These are phyloP conservation scores for Tricladium varicosporioides DNA, from an alignment of 2,329 filamentous ascomycete species.

Conservation along the genomic window DNA sequence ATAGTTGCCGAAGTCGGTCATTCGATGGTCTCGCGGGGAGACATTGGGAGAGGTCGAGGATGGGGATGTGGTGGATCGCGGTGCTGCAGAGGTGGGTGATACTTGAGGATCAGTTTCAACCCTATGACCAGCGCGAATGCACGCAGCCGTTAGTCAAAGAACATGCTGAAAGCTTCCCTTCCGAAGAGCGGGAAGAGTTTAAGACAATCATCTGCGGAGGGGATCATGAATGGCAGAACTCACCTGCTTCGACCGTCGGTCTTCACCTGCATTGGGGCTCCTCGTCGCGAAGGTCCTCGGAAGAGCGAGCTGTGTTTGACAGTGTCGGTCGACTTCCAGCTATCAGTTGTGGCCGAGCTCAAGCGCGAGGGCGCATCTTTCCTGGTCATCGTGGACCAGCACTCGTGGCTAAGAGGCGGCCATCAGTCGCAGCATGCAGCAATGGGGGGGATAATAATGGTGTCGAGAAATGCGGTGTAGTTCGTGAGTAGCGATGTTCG, in stretches of 20 bases:
- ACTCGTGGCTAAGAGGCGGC: slow-evolving; percentile 26
- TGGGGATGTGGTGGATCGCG: slow-evolving; percentile 24
- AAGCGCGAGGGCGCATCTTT: slow-evolving; percentile 60
- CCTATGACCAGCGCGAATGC: slow-evolving; percentile 31
- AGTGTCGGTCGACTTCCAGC: slow-evolving; percentile 65
- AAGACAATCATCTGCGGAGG: slow-evolving; percentile 16
- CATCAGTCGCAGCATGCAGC: slow-evolving; percentile 19
- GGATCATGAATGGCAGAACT: slow-evolving; percentile 26
- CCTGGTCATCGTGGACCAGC: slow-evolving; percentile 57
- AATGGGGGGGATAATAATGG: slow-evolving; percentile 2
- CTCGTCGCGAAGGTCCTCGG: slow-evolving; percentile 28
- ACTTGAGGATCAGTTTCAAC: slow-evolving; percentile 33
- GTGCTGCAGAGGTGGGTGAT: slow-evolving; percentile 32
- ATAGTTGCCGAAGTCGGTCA: slow-evolving; percentile 62
- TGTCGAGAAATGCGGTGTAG: background rate
- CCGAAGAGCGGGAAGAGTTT: slow-evolving; percentile 8
- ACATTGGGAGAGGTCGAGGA: slow-evolving; percentile 32
- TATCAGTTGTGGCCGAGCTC: slow-evolving; percentile 64
- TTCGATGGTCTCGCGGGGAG: slow-evolving; percentile 34
- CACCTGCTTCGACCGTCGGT: slow-evolving; percentile 48
- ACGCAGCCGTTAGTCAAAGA: slow-evolving; percentile 35
- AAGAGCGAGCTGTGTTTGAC: slow-evolving; percentile 43
- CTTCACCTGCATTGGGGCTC: slow-evolving; percentile 49
- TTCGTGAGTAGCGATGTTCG: background rate
- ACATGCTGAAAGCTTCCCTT: slow-evolving; percentile 26